These are phyloP conservation scores for Backusella circina DNA, from an alignment of 192 early-diverging fungal genomes.

Conservation along the genomic window DNA sequence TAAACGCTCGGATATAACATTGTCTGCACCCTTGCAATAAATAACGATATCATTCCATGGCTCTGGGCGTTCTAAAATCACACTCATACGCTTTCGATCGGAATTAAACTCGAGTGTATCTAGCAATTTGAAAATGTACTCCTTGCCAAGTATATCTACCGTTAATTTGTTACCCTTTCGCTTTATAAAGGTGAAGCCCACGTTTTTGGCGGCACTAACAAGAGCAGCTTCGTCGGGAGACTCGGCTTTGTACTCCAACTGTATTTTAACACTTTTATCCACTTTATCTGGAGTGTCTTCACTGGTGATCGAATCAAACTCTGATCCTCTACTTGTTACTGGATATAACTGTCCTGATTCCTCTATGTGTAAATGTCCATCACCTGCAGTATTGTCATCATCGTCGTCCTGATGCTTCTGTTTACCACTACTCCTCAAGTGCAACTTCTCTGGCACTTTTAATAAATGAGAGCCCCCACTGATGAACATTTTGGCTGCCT, in stretches of 20 bases:
- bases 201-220: slow-evolving; percentile 73
- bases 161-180: slow-evolving; percentile 49
- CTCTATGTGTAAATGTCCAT: slow-evolving; percentile 28
- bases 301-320: slow-evolving; percentile 1
- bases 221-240: slow-evolving; percentile 84
- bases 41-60: slow-evolving; percentile 79
- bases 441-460: background rate
- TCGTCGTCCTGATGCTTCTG: background rate
- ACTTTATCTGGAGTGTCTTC: slow-evolving; percentile 17
- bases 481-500: background rate
- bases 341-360: slow-evolving; percentile 38
- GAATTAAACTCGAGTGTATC: slow-evolving; percentile 95
- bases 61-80: slow-evolving; percentile 71
- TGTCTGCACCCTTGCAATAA: slow-evolving; percentile 94
- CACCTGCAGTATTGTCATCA: background rate
- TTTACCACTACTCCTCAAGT: background rate
- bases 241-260: slow-evolving; percentile 64
- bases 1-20: slow-evolving; percentile 88
- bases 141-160: slow-evolving; percentile 68
- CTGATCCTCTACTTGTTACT: slow-evolving; percentile 9
- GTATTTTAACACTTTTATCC: slow-evolving; percentile 30
- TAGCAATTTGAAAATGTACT: slow-evolving; percentile 70
- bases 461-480: background rate
- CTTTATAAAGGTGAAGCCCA: slow-evolving; percentile 69
- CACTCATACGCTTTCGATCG: slow-evolving; percentile 93